Evolutionary conservation across 805 yeast genomes (phyloP).

Genomic region (Brettanomyces bruxellensis): DNA sequence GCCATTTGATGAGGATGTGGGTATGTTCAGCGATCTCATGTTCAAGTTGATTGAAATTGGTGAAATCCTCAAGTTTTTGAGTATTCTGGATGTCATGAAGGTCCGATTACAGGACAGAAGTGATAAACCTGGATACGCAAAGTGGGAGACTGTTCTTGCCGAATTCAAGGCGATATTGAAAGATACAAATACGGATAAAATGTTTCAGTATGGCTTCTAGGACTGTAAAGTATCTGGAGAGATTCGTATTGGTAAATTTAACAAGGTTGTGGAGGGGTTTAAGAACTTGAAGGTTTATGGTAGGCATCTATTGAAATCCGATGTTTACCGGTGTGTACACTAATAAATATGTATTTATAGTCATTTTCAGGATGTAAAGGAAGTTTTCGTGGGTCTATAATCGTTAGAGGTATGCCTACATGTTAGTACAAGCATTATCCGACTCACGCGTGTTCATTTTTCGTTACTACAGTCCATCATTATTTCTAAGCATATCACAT

Average conservation of each 20-base stretch:
- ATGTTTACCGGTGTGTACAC: no score
- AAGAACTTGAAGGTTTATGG: no score
- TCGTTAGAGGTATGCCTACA: no score
- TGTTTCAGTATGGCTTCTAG: constrained; percentile 8
- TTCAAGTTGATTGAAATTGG: constrained; percentile 14
- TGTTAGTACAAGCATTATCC: no score
- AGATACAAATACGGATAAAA: constrained; percentile 4
- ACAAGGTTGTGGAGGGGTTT: no score
- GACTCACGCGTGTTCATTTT: no score
- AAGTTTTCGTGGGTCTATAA: no score
- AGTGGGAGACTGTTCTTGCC: constrained; percentile 14
- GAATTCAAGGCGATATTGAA: constrained; percentile 9
- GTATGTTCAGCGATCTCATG: constrained; percentile 21
- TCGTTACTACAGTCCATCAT: not conserved
- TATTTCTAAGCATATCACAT: no score
- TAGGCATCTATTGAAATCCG: no score
- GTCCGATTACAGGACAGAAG: constrained; percentile 5
- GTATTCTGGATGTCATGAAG: constrained; percentile 11
- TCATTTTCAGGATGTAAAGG: no score
- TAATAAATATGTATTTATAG: no score
- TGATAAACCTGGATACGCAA: constrained; percentile 5
- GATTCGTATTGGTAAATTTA: not conserved
- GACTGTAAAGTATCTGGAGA: no score
- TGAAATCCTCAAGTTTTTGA: constrained; percentile 12
- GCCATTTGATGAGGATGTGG: constrained; percentile 18